Base-by-base conservation (phyloP, 2,329 filamentous ascomycete genomes). In the Atkinsonella texensis region DNA sequence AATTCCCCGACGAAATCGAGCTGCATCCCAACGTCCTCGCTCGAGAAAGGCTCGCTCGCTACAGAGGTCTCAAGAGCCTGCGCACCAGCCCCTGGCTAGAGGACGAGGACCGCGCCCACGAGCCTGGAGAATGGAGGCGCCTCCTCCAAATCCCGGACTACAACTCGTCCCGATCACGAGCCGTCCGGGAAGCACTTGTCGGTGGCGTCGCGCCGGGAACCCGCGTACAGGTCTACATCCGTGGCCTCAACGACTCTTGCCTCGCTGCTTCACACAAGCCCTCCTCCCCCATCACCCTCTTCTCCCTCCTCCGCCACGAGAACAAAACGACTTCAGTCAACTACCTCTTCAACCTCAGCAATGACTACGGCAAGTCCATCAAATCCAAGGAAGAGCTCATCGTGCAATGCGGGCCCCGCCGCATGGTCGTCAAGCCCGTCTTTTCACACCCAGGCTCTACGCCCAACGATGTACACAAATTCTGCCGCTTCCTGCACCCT, bases 1-100 rank as follows among this genome's bases (percentile, higher is more conserved):
- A 97, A 66, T 98, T 97, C 67, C 93, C 93, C 0, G 93, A 98
- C 58, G 93, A 98, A 68, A 93, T 98, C 53, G 94, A 98, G 67
- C 74, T 98, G 50, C 88, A 87, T 58, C 93, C 94, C 0, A 80
- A 91, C 50, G 88, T 94, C 3, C 75, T 88, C 44, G 93, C 93
- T 0, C 75, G 88, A 49, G 93, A 98, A 69, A 79, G 93, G 44
- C 72, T 98, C 50, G 81, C 85, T 9, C 81, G 87, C 54, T 98
- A 96, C 69, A 79, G 93, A 62, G 93, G 93, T 42, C 70, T 98
- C 57, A 98, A 97, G 76, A 95, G 87, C 64, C 69, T 97, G 54
- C 83, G 88, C 58, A 87, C 87, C 12, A 95, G 89, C 61, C 75
- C 78, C 10, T 98, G 93, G 93, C 85, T 95, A 59, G 87, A 84